phyloP scores from a whole-genome alignment of 202 grass and related monocot species.

The Eragrostis tef region DNA sequence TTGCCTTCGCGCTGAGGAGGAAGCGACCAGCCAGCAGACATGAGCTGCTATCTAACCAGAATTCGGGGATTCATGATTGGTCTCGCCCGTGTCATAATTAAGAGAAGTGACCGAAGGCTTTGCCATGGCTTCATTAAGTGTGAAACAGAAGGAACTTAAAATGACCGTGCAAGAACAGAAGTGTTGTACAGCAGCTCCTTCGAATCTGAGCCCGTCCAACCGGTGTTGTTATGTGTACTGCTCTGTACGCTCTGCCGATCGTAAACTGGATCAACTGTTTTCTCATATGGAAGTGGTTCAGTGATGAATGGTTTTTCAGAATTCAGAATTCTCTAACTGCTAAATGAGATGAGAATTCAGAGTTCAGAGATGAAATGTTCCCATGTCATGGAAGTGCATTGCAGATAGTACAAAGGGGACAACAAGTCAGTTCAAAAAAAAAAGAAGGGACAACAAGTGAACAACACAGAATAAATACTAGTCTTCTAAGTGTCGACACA shows the following conservation, averaged over 20 bases:
- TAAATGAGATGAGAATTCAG: background rate
- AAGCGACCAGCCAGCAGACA: background rate
- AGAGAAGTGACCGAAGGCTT: background rate
- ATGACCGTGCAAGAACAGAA: background rate
- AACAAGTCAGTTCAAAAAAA: too few relatives aligned
- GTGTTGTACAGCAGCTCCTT: background rate
- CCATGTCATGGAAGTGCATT: too few relatives aligned
- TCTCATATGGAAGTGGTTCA: too few relatives aligned
- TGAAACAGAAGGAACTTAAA: background rate
- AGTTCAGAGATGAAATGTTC: conserved; percentile 1
- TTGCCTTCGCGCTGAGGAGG: conserved; percentile 1
- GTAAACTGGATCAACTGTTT: background rate
- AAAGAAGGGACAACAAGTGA: background rate
- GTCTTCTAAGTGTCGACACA: background rate
- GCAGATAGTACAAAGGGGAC: background rate
- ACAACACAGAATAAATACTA: background rate
- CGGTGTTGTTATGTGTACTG: background rate
- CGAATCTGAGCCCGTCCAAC: background rate
- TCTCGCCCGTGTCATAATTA: background rate
- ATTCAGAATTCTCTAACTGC: conserved; percentile 10
- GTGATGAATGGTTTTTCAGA: background rate
- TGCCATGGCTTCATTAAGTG: background rate
- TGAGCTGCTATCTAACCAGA: background rate
- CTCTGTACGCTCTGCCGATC: background rate
- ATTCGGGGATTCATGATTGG: background rate